phyloP scores from a whole-genome alignment of 306 rosid species.

The Ziziphus jujuba region DNA sequence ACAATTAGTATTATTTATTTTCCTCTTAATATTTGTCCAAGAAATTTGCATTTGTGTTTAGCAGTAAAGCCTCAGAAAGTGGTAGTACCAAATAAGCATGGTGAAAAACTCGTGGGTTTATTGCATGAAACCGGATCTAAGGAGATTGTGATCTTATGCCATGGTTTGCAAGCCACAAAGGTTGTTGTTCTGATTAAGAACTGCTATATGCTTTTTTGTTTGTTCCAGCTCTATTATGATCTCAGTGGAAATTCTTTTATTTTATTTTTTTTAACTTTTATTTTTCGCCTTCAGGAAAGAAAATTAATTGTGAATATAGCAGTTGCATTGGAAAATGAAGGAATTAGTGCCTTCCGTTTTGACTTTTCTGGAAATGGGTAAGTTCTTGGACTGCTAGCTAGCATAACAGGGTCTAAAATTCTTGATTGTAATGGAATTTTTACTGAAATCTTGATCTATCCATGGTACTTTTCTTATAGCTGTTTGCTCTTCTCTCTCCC shows the following conservation, averaged over 20 bases:
- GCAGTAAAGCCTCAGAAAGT: constrained; percentile 45
- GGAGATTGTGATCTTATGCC: constrained; percentile 70
- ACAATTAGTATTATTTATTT: background rate
- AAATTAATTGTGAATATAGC: constrained; percentile 48
- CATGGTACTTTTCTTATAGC: too few species aligned
- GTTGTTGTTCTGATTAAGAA: constrained; percentile 33
- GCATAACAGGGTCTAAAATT: constrained; percentile 3
- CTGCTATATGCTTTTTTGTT: background rate
- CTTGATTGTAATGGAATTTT: background rate
- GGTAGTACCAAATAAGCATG: constrained; percentile 53
- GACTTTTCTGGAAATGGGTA: constrained; percentile 86
- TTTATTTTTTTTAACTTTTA: background rate
- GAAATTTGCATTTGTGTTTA: constrained; percentile 14
- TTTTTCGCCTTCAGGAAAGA: constrained; percentile 47
- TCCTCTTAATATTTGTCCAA: background rate
- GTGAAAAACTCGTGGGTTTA: constrained; percentile 66
- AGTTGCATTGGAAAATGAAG: constrained; percentile 52
- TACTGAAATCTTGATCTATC: background rate
- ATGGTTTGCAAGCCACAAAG: constrained; percentile 65
- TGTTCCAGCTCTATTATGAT: background rate
- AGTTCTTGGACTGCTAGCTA: constrained; percentile 4
- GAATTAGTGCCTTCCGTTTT: constrained; percentile 65
- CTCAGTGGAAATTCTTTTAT: constrained; percentile 1
- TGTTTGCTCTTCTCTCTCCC: too few species aligned
- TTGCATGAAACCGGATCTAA: constrained; percentile 65